Percentiles rank a stretch among this genome's conserved stretches.
phyloP scores from a whole-genome alignment of 2,329 filamentous ascomycete species.

The Colletotrichum lini region DNA sequence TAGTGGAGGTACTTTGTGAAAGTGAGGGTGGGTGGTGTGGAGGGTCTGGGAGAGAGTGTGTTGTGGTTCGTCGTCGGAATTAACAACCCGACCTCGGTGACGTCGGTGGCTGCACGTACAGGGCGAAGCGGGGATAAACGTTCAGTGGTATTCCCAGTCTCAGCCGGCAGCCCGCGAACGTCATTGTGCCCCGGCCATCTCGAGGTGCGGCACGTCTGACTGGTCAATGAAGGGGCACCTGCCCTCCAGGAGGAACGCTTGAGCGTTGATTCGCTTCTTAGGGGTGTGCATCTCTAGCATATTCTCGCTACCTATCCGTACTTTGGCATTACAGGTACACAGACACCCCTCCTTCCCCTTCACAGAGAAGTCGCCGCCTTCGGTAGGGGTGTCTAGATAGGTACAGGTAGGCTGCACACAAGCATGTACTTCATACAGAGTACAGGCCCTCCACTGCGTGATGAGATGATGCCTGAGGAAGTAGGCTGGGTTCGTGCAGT shows the following conservation, averaged over 20 bases:
- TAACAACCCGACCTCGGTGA: constrained; percentile 29
- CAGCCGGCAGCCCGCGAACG: constrained; percentile 34
- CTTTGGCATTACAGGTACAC: constrained; percentile 5
- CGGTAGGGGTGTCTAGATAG: no score
- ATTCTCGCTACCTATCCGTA: neutral
- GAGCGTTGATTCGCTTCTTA: constrained; percentile 8
- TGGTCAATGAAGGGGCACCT: constrained; percentile 9
- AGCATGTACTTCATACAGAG: neutral
- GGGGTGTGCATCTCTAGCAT: neutral
- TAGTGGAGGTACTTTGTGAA: neutral
- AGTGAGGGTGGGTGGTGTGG: constrained; percentile 17
- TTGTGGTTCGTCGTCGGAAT: constrained; percentile 40
- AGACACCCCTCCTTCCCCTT: constrained; percentile 6
- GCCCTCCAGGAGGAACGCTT: neutral
- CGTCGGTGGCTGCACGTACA: constrained; percentile 30
- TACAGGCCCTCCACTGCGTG: no score
- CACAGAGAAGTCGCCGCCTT: neutral
- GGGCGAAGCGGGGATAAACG: constrained; percentile 29
- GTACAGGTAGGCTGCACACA: neutral
- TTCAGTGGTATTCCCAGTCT: constrained; percentile 28
- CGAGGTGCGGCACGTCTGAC: constrained; percentile 13
- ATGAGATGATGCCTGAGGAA: neutral
- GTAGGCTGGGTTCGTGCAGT: neutral
- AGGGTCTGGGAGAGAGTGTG: constrained; percentile 9
- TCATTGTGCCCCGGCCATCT: constrained; percentile 31